Conservation (phyloP, 208 protist genomes). For the Histomonas meleagridis region DNA sequence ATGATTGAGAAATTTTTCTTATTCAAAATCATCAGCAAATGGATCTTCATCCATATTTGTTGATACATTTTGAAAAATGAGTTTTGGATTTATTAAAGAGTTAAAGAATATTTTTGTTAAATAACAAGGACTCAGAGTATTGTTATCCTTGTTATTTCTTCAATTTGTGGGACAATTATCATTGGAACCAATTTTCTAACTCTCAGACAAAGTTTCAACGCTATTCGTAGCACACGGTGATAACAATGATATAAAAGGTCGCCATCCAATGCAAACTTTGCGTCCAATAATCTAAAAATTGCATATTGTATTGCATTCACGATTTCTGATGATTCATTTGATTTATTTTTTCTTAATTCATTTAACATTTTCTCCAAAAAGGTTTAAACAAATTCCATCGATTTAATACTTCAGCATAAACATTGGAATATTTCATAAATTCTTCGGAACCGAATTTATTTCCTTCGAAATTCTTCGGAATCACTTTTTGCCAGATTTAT, state of each 20-base stretch:
- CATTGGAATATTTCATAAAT: background rate
- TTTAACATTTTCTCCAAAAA: background rate
- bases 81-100: too few species aligned
- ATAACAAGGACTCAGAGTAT: too few species aligned
- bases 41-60: too few species aligned
- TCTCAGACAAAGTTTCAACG: background rate
- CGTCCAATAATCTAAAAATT: background rate
- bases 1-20: too few species aligned
- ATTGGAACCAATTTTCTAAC: background rate
- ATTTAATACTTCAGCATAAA: background rate
- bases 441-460: background rate
- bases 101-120: too few species aligned
- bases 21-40: too few species aligned
- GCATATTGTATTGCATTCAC: background rate
- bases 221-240: background rate
- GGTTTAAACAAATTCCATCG: background rate
- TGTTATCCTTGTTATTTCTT: too few species aligned
- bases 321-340: background rate
- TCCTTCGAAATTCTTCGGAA: background rate
- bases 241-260: background rate
- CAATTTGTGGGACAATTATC: background rate
- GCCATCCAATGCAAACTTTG: constrained; percentile 18
- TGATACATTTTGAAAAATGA: too few species aligned
- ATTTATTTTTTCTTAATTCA: background rate
- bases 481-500: background rate